Evolutionary conservation across 73 alveolate genomes (phyloP).

Genomic region (Paramecium bursaria): DNA sequence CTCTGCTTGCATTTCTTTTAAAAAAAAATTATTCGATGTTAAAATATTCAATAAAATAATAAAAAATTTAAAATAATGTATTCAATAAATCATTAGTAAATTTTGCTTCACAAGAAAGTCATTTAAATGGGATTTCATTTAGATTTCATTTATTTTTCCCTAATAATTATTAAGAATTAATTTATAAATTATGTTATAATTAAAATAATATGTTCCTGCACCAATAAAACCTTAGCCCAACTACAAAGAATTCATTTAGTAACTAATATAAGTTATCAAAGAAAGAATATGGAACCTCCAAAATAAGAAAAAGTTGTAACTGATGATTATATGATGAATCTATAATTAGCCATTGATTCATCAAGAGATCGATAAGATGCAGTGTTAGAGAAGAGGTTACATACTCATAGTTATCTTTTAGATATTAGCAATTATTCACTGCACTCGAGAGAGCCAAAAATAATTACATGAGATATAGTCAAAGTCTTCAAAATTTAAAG

Average conservation of each 20-base stretch:
- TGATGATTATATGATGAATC: not conserved
- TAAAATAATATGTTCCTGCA: not conserved
- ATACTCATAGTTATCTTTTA: not conserved
- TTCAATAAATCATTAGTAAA: too few relatives aligned
- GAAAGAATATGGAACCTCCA: not conserved
- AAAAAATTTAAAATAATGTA: too few relatives aligned
- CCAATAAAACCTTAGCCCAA: not conserved
- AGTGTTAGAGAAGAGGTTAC: not conserved
- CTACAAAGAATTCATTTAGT: not conserved
- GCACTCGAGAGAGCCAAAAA: slow-evolving; percentile 58
- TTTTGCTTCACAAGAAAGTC: too few relatives aligned
- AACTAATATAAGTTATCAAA: not conserved
- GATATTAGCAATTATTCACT: slow-evolving; percentile 7
- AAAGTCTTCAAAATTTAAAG: slow-evolving; percentile 3
- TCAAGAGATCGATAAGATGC: slow-evolving; percentile 43
- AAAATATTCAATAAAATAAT: too few relatives aligned
- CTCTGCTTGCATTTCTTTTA: too few relatives aligned
- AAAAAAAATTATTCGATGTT: too few relatives aligned
- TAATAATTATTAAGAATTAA: too few relatives aligned
- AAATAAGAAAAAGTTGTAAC: not conserved
- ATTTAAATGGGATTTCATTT: too few relatives aligned
- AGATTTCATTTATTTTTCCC: too few relatives aligned
- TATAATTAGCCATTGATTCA: slow-evolving; percentile 22
- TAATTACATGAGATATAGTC: slow-evolving; percentile 1
- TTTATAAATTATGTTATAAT: too few relatives aligned